These are phyloP conservation scores for Ilex aquifolium DNA, from an alignment of 257 asterid genomes.

Conservation along the genomic window DNA sequence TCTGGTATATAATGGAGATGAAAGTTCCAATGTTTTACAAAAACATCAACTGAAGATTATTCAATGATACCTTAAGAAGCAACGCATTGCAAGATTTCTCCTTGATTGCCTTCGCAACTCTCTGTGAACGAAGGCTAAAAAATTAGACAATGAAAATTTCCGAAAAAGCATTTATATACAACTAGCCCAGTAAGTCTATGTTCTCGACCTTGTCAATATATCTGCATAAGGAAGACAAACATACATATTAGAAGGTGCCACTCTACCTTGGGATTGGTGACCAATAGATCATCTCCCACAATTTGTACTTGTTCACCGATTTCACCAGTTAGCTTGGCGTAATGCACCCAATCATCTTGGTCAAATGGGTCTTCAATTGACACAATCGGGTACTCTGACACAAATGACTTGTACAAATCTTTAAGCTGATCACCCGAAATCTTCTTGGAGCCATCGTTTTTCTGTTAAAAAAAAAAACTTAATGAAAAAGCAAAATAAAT, in stretches of 20 bases:
- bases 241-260: not conserved
- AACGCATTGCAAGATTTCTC: slow-evolving; percentile 96
- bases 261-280: slow-evolving; percentile 86
- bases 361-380: slow-evolving; percentile 98
- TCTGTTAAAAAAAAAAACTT: slow-evolving; percentile 40
- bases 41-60: not conserved
- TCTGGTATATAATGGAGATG: no score
- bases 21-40: no score
- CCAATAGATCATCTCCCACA: slow-evolving; percentile 95
- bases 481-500: not conserved
- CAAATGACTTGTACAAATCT: slow-evolving; percentile 87
- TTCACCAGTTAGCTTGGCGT: slow-evolving; percentile 69
- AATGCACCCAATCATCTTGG: slow-evolving; percentile 96
- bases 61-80: slow-evolving; percentile 71
- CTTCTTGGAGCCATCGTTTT: slow-evolving; percentile 70
- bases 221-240: not conserved
- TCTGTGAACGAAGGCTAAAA: slow-evolving; percentile 33
- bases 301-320: slow-evolving; percentile 78
- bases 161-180: not conserved
- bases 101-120: slow-evolving; percentile 88
- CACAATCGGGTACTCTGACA: slow-evolving; percentile 76
- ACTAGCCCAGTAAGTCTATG: no score
- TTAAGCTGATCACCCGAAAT: slow-evolving; percentile 92
- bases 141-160: not conserved
- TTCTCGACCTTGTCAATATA: not conserved